Base-by-base conservation (phyloP, 208 protist genomes). In the Acanthamoeba quina region DNA sequence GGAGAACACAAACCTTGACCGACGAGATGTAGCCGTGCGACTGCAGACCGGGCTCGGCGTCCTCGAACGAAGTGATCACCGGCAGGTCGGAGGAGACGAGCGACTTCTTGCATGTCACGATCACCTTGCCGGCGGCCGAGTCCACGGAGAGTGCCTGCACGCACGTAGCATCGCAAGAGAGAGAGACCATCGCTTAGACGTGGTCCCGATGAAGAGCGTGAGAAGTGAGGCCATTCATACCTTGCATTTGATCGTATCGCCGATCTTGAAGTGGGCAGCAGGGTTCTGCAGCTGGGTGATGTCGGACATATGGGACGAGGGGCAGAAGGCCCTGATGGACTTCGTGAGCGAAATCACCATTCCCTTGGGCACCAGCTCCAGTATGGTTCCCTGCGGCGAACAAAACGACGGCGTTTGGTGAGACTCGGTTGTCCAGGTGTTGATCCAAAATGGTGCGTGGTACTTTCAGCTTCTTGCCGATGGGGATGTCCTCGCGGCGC, bases 1-100 rank as follows among this genome's bases (percentile, higher is more conserved):
- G 74, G 74, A 44, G 17, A 31, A 10, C 0, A 60, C 3, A 10
- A 47, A 90, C 83, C 83, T 90, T 90, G 41, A 93, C 44, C 0
- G 89, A 93, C 21, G 89, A 82, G 64, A 93, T 60, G 44, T 49
- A 93, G 49, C 89, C 89, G 37, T 93, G 89, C 11, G 64, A 82
- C 24, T 74, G 68, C 62, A 80, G 5, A 31, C 89, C 89, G 44
- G 89, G 89, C 44, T 24, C n/a, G 37, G 68, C 89, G 9, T 93
- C 62, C 49, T 93, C 89, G 70, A 54, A 93, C 24, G 89, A 93
- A 44, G 47, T 74, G 41, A 93, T 93, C 31, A 80, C 31, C 47
- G 89, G 89, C 37, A 93, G 89, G 89, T 93, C 89, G 5, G 89
- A 82, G 29, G 44, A 66, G 47, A 93, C 66, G 11, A 93, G 49